Conservation (phyloP, 2,329 filamentous ascomycete species). For the Exophiala mesophila region DNA sequence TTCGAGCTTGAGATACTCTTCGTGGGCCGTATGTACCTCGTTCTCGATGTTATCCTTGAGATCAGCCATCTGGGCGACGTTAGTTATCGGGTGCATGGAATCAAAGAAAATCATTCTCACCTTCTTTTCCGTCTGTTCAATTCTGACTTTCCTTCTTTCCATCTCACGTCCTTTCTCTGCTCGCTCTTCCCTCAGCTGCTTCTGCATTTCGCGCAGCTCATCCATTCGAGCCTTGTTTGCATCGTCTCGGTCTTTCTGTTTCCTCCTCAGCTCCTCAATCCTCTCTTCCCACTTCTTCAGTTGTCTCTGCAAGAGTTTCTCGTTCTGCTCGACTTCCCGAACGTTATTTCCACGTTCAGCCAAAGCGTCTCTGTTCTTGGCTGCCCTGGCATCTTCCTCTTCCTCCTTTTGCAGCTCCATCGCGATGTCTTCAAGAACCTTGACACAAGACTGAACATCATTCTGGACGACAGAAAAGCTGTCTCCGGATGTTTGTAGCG, state of each 20-base stretch:
- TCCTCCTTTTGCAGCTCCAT: constrained; percentile 85
- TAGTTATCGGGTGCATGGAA: constrained; percentile 15
- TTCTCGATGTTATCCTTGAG: constrained; percentile 96
- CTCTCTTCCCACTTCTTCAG: constrained; percentile 79
- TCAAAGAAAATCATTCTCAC: constrained; percentile 46
- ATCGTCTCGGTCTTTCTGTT: constrained; percentile 74
- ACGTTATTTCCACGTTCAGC: constrained; percentile 85
- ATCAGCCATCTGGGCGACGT: constrained; percentile 73
- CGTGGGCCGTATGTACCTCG: constrained; percentile 82
- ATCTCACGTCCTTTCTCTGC: constrained; percentile 85
- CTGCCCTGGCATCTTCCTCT: constrained; percentile 75
- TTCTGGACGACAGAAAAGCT: constrained; percentile 78
- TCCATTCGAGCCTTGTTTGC: constrained; percentile 86
- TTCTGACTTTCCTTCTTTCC: constrained; percentile 83
- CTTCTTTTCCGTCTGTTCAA: constrained; percentile 99
- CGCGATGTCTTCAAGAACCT: constrained; percentile 81
- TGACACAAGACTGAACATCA: constrained; percentile 83
- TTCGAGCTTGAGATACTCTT: constrained; percentile 97
- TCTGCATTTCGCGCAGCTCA: constrained; percentile 73
- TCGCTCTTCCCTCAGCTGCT: constrained; percentile 75
- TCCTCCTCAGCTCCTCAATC: constrained; percentile 75
- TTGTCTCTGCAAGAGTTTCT: constrained; percentile 77
- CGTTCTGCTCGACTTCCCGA: constrained; percentile 83
- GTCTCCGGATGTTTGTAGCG: constrained; percentile 85
- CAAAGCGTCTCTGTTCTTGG: constrained; percentile 78